A percentile compares a stretch with the other conserved stretches of the same genome.
These are phyloP conservation scores for Rosa hybrid DNA, from an alignment of 331 rosid species.

Conservation along the genomic window DNA sequence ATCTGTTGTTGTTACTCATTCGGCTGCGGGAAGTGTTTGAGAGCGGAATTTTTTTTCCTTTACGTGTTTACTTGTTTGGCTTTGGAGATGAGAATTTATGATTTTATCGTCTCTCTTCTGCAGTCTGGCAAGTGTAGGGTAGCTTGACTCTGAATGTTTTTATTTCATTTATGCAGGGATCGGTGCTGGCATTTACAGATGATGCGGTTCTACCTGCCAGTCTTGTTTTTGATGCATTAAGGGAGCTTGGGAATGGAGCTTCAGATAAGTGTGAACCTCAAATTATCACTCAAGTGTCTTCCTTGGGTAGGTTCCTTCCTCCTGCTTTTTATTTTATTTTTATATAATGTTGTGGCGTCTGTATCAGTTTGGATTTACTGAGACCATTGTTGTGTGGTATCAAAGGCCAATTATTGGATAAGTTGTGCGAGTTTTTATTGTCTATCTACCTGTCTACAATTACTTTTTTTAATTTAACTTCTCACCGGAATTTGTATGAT, in stretches of 20 bases:
- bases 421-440: neutral
- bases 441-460: neutral
- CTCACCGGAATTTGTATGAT: neutral
- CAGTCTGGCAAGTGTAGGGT: neutral
- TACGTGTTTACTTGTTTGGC: neutral
- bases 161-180: conserved; percentile 36
- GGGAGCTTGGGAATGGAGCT: conserved; percentile 50
- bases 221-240: conserved; percentile 44
- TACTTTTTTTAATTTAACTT: neutral
- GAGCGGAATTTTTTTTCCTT: neutral
- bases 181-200: conserved; percentile 67
- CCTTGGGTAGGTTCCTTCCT: conserved; percentile 46
- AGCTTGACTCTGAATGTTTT: neutral
- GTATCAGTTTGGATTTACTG: neutral
- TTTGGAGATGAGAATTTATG: neutral
- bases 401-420: neutral
- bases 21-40: no score
- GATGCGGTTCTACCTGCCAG: conserved; percentile 50
- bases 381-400: neutral
- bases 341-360: neutral
- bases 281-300: conserved; percentile 62
- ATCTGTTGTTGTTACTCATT: neutral
- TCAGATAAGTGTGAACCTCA: conserved; percentile 47
- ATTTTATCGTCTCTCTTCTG: neutral
- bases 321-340: neutral